These are phyloP conservation scores for Mycena crocata DNA, from an alignment of 768 basidiomycete genomes.

Conservation along the genomic window DNA sequence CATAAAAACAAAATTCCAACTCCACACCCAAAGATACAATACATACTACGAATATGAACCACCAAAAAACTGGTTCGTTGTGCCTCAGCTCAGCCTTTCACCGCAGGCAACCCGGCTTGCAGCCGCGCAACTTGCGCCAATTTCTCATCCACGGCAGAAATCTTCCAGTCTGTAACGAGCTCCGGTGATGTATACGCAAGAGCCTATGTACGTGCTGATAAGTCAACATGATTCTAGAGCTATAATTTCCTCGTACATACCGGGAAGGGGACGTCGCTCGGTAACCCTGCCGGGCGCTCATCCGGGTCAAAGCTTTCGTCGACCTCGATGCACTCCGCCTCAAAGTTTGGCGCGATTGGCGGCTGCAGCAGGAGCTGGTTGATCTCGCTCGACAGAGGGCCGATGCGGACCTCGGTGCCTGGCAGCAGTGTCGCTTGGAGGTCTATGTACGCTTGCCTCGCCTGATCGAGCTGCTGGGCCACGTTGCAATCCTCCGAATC, in stretches of 20 bases:
- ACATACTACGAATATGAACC: too few relatives aligned
- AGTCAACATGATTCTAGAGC: neutral
- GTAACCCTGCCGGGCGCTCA: neutral
- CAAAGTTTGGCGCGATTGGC: neutral
- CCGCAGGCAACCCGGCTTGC: neutral
- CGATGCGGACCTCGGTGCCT: neutral
- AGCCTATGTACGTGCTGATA: neutral
- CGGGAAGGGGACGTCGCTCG: neutral
- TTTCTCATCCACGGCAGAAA: neutral
- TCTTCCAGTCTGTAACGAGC: neutral
- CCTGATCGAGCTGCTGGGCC: neutral
- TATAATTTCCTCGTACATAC: neutral
- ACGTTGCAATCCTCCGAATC: neutral
- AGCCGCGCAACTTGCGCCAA: neutral
- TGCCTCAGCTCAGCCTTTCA: too few relatives aligned
- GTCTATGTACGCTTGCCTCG: neutral
- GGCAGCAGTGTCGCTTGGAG: neutral
- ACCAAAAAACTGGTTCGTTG: too few relatives aligned
- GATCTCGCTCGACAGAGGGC: neutral
- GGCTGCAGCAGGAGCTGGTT: conserved; percentile 2
- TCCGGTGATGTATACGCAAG: neutral
- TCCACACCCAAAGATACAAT: too few relatives aligned
- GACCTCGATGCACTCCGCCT: neutral
- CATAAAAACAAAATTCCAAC: too few relatives aligned
- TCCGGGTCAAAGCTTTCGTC: neutral